These are phyloP conservation scores for Forsythia suspensa DNA, from an alignment of 257 asterid genomes.

Conservation along the genomic window DNA sequence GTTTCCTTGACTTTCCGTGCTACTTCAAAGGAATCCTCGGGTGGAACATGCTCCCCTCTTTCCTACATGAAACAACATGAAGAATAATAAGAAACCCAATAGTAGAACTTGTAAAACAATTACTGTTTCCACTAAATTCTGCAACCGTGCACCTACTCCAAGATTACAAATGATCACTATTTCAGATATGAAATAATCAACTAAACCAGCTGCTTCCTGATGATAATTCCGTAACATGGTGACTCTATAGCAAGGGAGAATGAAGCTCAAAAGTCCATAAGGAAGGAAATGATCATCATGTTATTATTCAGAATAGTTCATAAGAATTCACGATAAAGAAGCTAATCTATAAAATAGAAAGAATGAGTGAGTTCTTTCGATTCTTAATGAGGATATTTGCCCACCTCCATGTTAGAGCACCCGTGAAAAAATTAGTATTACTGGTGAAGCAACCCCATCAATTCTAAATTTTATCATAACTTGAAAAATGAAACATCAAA, in stretches of 20 bases:
- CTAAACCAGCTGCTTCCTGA: slow-evolving; percentile 11
- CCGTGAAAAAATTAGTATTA: slow-evolving; percentile 7
- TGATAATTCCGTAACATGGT: neutral
- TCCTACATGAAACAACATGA: slow-evolving; percentile 56
- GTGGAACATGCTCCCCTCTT: slow-evolving; percentile 95
- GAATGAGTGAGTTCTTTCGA: neutral
- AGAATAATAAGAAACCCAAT: slow-evolving; percentile 18
- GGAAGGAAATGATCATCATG: neutral
- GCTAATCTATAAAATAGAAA: slow-evolving; percentile 1
- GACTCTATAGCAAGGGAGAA: neutral
- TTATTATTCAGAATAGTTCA: slow-evolving; percentile 7
- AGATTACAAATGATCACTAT: neutral
- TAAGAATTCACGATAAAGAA: slow-evolving; percentile 1
- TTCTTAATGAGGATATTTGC: neutral
- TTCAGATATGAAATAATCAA: slow-evolving; percentile 3
- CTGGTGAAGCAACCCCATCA: neutral
- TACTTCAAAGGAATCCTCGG: slow-evolving; percentile 91
- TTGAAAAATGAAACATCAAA: slow-evolving; percentile 1
- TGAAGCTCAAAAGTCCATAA: neutral
- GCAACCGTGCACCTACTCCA: neutral
- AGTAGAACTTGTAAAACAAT: neutral
- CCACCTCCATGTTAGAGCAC: neutral
- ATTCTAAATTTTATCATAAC: neutral
- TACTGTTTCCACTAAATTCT: neutral
- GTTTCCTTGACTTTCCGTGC: slow-evolving; percentile 89